These are phyloP conservation scores for Pestalotiopsis sp. DNA, from an alignment of 2,329 filamentous ascomycete species.

Conservation along the genomic window DNA sequence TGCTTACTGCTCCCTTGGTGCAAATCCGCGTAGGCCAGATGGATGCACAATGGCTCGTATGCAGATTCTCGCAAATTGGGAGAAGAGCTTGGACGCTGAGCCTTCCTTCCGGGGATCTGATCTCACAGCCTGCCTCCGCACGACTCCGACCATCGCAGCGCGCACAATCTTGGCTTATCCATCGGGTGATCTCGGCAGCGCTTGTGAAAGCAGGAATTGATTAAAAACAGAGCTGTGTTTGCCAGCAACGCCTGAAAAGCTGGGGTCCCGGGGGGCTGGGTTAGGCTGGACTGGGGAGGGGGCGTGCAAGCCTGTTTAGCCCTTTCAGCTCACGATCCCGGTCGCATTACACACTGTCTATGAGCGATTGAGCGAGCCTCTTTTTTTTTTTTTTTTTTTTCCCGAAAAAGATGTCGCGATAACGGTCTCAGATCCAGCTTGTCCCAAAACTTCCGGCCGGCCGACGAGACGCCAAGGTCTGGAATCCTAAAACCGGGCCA, in stretches of 20 bases:
- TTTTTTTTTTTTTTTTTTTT: neutral
- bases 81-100: no score
- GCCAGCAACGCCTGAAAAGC: slow-evolving; percentile 1
- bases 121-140: neutral
- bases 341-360: no score
- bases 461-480: slow-evolving; percentile 9
- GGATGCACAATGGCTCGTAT: no score
- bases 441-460: neutral
- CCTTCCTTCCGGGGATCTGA: no score
- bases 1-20: no score
- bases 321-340: no score
- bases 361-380: neutral
- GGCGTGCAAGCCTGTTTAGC: neutral
- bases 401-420: neutral
- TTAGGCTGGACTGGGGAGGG: neutral
- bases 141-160: neutral
- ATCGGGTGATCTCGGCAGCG: slow-evolving; percentile 8
- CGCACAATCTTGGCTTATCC: neutral
- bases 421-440: slow-evolving; percentile 6
- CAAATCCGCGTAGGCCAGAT: no score
- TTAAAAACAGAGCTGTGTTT: neutral
- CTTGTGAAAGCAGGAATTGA: neutral
- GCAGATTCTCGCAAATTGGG: no score
- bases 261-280: neutral
- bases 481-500: neutral